phyloP scores from a whole-genome alignment of 139 green algal species.

The Chlamydomonas incerta region DNA sequence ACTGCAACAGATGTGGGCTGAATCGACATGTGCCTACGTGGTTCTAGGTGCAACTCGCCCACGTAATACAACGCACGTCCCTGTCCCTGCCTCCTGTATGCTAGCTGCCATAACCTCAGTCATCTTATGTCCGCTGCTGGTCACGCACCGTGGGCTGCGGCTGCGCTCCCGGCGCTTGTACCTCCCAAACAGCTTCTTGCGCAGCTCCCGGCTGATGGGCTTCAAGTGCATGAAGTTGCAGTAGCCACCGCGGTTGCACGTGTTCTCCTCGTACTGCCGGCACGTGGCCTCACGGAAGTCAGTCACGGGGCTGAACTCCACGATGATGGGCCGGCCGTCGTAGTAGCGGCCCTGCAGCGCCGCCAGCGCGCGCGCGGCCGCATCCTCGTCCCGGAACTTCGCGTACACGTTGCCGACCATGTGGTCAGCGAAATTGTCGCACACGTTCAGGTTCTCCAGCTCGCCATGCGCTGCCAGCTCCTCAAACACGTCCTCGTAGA shows the following conservation, averaged over 20 bases:
- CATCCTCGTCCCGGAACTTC: slow-evolving; percentile 95
- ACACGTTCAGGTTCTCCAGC: slow-evolving; percentile 97
- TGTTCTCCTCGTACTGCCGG: slow-evolving; percentile 98
- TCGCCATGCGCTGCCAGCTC: slow-evolving; percentile 94
- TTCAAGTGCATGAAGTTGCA: slow-evolving; percentile 99
- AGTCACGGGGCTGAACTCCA: slow-evolving; percentile 97
- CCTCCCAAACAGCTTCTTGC: slow-evolving; percentile 86
- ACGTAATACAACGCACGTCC: background rate
- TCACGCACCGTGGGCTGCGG: slow-evolving; percentile 51
- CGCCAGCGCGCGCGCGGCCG: slow-evolving; percentile 75
- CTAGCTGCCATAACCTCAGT: background rate
- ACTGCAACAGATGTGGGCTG: too few relatives aligned
- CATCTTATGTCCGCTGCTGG: too few relatives aligned
- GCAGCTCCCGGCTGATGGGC: slow-evolving; percentile 87
- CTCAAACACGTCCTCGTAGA: slow-evolving; percentile 99
- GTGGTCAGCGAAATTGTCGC: slow-evolving; percentile 98
- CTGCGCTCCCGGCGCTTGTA: slow-evolving; percentile 60
- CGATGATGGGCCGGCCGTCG: slow-evolving; percentile 88
- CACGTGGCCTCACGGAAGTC: slow-evolving; percentile 97
- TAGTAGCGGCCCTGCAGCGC: slow-evolving; percentile 84
- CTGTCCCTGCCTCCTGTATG: background rate
- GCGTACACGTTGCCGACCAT: slow-evolving; percentile 96
- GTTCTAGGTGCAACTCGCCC: background rate
- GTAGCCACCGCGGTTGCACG: slow-evolving; percentile 96
- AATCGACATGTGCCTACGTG: background rate